Evolutionary conservation across 1,284 basidiomycete species (phyloP), one percentile per base, ranked within the genome.

Genomic region (Agroathelia rolfsii): DNA sequence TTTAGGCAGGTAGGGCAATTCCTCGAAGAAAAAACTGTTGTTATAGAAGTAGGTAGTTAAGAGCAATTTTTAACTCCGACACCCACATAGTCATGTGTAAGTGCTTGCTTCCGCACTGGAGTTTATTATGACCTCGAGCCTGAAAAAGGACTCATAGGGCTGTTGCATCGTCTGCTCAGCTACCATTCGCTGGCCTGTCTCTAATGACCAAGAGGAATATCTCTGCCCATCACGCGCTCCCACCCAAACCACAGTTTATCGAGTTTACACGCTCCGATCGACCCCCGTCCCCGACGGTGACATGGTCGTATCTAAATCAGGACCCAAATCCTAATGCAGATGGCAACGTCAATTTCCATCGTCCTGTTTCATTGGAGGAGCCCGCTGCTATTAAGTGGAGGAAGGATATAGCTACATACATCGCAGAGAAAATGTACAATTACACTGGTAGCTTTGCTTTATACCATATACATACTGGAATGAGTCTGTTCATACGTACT

Each of bases 291-390:
- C 52, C 51, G 13, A 76, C 72, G 67, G 82, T 81, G 1, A 52
- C 48, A 15, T n/a, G n/a, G n/a, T n/a, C n/a, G n/a, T n/a, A n/a
- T n/a, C n/a, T n/a, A n/a, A n/a, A 72, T 76, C 35, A 79, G 67
- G 4, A 60, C 55, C 8, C 54, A 58, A 34, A 45, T 61, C 3
- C 61, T 79, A 74, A 78, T 44, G 27, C 35, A 6, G 69, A 72
- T 4, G 76, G 78, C 3, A 56, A 72, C 32, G 73, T 86, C 18
- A 85, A 86, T 46, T 86, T 55, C 51, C 77, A 77, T 68, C 61
- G 69, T 9, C 59, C 59, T 1, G 50, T 79, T 1, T 50, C 47
- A 4, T 40, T 68, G 10, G 68, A 77, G 25, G 67, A 76, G 29
- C 48, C 59, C 14, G 48, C 63, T 10, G 46, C 58, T 23, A 53